Evolutionary conservation across 2,329 filamentous ascomycete genomes (phyloP).

Genomic region (Talaromyces sp.): DNA sequence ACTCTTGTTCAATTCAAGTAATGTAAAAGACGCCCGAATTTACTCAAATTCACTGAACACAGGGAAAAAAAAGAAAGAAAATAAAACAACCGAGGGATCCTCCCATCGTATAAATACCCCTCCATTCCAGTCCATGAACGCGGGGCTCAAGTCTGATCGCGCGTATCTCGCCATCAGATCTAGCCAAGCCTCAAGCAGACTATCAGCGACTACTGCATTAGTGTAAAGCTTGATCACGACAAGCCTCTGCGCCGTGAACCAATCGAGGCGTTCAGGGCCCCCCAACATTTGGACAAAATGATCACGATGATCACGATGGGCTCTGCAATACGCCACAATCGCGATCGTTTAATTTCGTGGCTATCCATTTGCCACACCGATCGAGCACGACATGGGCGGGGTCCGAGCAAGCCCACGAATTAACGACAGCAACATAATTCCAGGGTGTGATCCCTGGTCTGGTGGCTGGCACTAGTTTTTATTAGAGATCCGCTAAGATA

Average conservation of each 20-base stretch:
- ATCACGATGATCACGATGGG: no score
- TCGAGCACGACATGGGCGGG: neutral
- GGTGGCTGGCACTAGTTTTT: neutral
- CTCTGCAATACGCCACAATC: neutral
- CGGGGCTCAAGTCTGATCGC: neutral
- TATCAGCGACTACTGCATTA: neutral
- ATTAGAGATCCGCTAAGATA: neutral
- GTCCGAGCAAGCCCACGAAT: neutral
- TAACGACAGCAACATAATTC: neutral
- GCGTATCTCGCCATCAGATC: neutral
- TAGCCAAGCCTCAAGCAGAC: neutral
- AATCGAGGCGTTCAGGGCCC: neutral
- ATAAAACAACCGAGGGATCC: neutral
- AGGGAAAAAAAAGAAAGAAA: neutral
- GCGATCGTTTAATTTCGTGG: neutral
- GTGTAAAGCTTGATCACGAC: neutral
- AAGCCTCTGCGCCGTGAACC: neutral
- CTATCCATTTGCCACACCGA: neutral
- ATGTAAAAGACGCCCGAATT: neutral
- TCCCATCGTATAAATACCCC: neutral
- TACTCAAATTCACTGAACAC: neutral
- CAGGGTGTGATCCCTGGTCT: neutral
- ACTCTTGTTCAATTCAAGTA: neutral
- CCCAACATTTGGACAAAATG: neutral
- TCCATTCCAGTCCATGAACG: neutral